Evolutionary conservation across 2,329 filamentous ascomycete species (phyloP), one percentile per base, ranked within the genome.

Genomic region (Phaeosphaeriaceae sp.): DNA sequence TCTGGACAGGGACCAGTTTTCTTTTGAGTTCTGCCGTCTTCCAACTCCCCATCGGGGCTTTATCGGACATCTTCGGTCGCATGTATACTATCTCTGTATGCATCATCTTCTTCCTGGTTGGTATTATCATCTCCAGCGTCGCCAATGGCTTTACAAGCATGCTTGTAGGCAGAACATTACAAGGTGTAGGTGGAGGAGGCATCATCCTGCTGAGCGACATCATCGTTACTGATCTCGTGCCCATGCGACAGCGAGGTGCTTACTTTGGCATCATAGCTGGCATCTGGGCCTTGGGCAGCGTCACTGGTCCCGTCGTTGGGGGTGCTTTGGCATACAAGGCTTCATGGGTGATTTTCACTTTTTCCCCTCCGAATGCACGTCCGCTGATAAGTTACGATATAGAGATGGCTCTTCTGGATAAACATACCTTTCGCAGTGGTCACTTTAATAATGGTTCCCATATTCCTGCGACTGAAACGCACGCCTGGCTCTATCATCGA

Each of bases 261-360:
- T 79, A 70, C 60, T 71, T 77, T 50, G 69, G 67, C 21, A 64
- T 77, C 39, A 60, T 78, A 34, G 68, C 72, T 6, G 66, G 62
- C 7, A 77, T 81, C 61, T 85, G 82, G 83, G 76, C 81, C 1
- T 41, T 87, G 4, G 84, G 84, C 0, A 83, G 75, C 2, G 79
- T 83, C 0, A 70, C 73, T 12, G 82, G 82, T 0, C 83, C 77
- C 2, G 48, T 77, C 4, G 52, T 77, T 1, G 74, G 84, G 5
- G 83, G 82, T 15, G 81, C 76, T 1, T 82, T 85, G 49, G 75
- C 81, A 2, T 74, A 83, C 47, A 72, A 78, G 35, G 76, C 77
- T 1, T 72, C 70, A 1, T 85, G 84, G 85, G n/a, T n/a, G n/a
- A n/a, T n/a, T n/a, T n/a, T n/a, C n/a, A n/a, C n/a, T n/a, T n/a